Base-by-base conservation (phyloP, 1,139 yeast genomes). In the Lodderomyces pseudojiufengensis region DNA sequence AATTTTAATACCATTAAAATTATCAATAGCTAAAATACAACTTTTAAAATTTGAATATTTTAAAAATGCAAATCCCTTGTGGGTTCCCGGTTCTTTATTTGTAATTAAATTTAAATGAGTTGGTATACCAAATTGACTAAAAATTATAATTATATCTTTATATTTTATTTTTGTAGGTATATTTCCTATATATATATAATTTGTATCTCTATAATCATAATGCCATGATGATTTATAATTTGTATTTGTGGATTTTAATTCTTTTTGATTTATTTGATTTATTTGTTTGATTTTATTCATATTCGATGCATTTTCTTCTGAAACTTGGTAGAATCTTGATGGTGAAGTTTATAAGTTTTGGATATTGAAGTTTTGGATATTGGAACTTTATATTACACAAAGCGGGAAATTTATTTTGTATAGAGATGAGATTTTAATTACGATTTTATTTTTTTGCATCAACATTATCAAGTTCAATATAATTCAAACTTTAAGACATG, bases 111-210 rank as follows among this genome's bases (percentile, higher is more conserved):
- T 78, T 27, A 90, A 56, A 52, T 84, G 88, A 0, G 85, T 82
- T 0, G 97, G 96, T 20, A 80, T 73, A 1, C 98, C 98, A 56
- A 74, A 92, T 54, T 92, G 97, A 4, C 96, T 84, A 54, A 92
- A 92, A 27, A 90, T 76, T 0, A 79, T 73, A 9, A 88, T 52
- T 1, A 92, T 58, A 51, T 92, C 97, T 29, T 80, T 79, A 50
- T 85, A 95, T 8, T 77, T 76, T 28, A 88, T 55, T 4, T 73
- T 75, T 13, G 51, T 60, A 9, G 88, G 82, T 14, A 92, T 57
- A n/a, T 84, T 79, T 1, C 95, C 95, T 22, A 90, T 78, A 50
- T 61, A 74, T 33, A 68, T 54, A 41, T 65, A 67, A n/a, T 64
- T 55, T 0, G 94, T 76, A 46, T 87, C 92, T 23, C 68, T 65